A percentile compares a stretch with the other conserved stretches of the same genome.
Conservation (phyloP, 129 eudicot species). For the Centella asiatica region DNA sequence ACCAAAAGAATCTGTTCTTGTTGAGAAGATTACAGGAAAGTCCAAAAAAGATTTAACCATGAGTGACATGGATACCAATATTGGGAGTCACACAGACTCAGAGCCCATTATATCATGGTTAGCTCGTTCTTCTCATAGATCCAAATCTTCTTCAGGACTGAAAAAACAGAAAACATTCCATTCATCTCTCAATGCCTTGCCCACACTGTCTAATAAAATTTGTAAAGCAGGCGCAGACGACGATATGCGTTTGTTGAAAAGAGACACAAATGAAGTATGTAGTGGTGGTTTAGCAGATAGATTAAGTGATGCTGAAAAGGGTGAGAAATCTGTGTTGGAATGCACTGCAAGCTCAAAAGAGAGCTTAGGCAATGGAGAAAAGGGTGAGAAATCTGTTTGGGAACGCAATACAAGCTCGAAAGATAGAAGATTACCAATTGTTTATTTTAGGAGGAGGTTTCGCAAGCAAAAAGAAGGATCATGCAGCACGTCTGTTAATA, state of each 20-base stretch:
- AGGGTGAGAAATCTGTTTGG: conserved; percentile 16
- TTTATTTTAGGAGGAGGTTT: conserved; percentile 64
- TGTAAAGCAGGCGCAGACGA: conserved; percentile 18
- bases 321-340: conserved; percentile 21
- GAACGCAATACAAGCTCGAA: conserved; percentile 26
- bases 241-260: conserved; percentile 20
- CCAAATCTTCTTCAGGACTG: conserved; percentile 34
- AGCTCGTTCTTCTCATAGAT: conserved; percentile 53
- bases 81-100: conserved; percentile 41
- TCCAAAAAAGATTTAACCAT: conserved; percentile 12
- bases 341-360: conserved; percentile 23
- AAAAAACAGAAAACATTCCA: conserved; percentile 42
- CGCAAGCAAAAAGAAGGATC: conserved; percentile 27
- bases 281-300: conserved; percentile 22
- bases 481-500: conserved; percentile 10
- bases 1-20: conserved; percentile 15
- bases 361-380: not conserved
- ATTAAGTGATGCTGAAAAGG: conserved; percentile 17
- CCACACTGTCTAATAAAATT: conserved; percentile 22
- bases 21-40: conserved; percentile 13
- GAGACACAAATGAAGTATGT: conserved; percentile 22
- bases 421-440: conserved; percentile 36
- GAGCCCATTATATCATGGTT: conserved; percentile 87
- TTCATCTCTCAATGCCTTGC: conserved; percentile 3
- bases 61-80: conserved; percentile 22